phyloP scores from a whole-genome alignment of 1,284 basidiomycete species.

The Cystobasidium sp. region DNA sequence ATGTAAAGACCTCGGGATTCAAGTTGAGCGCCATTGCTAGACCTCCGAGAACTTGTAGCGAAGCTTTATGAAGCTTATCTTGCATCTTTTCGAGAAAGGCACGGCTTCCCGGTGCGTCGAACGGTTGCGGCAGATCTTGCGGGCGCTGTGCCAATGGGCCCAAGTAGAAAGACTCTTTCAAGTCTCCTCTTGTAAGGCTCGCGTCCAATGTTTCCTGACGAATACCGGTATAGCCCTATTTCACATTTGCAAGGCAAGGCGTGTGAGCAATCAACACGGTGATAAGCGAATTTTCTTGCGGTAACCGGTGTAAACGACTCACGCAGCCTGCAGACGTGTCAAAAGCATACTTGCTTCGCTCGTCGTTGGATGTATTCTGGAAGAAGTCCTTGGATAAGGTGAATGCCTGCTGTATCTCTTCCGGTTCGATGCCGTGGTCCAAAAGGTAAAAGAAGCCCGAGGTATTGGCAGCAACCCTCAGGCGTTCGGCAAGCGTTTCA shows the following conservation, averaged over 20 bases:
- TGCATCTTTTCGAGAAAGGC: constrained; percentile 7
- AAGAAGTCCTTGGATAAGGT: constrained; percentile 16
- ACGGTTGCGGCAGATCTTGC: constrained; percentile 18
- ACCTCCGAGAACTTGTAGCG: constrained; percentile 26
- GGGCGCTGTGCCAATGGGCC: not conserved
- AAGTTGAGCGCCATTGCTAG: constrained; percentile 24
- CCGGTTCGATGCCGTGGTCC: constrained; percentile 26
- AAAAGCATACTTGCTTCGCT: constrained; percentile 17
- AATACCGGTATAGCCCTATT: constrained; percentile 36
- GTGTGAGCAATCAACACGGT: not conserved
- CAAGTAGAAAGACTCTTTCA: constrained; percentile 38
- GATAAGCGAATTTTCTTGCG: not conserved
- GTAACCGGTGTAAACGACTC: not conserved
- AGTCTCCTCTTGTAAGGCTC: constrained; percentile 18
- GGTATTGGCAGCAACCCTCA: constrained; percentile 1
- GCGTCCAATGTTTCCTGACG: constrained; percentile 33
- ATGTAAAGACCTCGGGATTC: constrained; percentile 16
- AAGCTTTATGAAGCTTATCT: constrained; percentile 31
- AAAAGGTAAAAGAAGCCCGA: constrained; percentile 36
- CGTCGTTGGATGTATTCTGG: not conserved
- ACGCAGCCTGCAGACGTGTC: constrained; percentile 20
- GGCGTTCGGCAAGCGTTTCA: not conserved
- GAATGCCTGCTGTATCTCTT: constrained; percentile 18
- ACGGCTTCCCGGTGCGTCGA: not conserved
- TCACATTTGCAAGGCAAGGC: not conserved